A percentile compares a stretch with the other conserved stretches of the same genome.
phyloP scores from a whole-genome alignment of 1,139 yeast genomes.

The Candida neerlandica region DNA sequence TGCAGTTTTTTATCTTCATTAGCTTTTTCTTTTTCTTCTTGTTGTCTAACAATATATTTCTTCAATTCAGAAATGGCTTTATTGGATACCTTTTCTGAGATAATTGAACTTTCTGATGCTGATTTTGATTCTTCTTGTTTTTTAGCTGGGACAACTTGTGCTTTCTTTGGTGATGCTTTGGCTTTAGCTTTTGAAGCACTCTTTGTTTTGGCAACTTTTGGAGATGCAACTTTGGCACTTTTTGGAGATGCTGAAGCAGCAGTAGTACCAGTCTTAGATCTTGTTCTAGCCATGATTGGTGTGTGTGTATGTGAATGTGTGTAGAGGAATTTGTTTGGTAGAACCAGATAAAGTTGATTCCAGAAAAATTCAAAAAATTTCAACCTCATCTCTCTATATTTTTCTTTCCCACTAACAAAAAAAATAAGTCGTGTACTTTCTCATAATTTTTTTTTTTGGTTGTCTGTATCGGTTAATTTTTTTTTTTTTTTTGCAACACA shows the following conservation, averaged over 20 bases:
- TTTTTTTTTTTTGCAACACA: background rate
- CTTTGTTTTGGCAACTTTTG: constrained; percentile 9
- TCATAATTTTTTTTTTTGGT: background rate
- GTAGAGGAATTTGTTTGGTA: background rate
- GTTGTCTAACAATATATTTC: constrained; percentile 37
- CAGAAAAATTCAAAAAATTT: constrained; percentile 6
- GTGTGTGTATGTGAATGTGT: background rate
- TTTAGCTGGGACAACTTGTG: background rate
- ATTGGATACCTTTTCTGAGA: constrained; percentile 24
- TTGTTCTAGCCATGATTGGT: constrained; percentile 32
- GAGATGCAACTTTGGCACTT: constrained; percentile 21
- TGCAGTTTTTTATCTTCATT: constrained; percentile 22
- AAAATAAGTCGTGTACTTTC: background rate
- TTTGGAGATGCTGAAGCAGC: constrained; percentile 20
- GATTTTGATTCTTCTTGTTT: constrained; percentile 3
- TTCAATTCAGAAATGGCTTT: constrained; percentile 58
- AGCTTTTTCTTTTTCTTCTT: constrained; percentile 27
- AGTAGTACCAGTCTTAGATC: constrained; percentile 28
- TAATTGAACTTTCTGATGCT: constrained; percentile 11
- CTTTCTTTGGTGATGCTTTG: constrained; percentile 7
- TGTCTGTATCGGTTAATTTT: background rate
- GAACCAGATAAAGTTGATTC: background rate
- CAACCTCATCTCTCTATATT: constrained; percentile 1
- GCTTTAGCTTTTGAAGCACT: constrained; percentile 8
- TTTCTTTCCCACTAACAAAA: background rate